A percentile compares a stretch with the other conserved stretches of the same genome.
Conservation (phyloP, 805 yeast genomes). For the Allodekkera sacchari region DNA sequence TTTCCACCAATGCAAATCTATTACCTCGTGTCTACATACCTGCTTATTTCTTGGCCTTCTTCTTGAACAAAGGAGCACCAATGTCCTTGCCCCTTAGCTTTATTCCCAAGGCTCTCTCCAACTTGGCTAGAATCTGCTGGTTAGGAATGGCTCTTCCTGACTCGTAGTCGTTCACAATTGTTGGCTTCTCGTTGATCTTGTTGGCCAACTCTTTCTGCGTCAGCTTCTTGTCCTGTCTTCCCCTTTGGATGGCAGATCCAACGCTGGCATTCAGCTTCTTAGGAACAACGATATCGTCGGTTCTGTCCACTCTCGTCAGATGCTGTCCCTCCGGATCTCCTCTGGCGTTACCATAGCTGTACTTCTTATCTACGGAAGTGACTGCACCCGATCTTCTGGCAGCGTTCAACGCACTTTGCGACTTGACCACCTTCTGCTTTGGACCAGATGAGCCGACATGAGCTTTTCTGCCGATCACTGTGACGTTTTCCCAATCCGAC, state of each 20-base stretch:
- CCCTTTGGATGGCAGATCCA: slow-evolving; percentile 80
- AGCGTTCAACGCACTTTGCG: slow-evolving; percentile 73
- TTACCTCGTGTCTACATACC: too few relatives aligned
- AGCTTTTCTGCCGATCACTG: slow-evolving; percentile 83
- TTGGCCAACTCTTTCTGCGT: slow-evolving; percentile 97
- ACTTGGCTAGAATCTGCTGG: slow-evolving; percentile 86
- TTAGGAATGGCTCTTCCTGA: slow-evolving; percentile 94
- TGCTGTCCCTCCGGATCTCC: slow-evolving; percentile 89
- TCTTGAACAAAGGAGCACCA: slow-evolving; percentile 74
- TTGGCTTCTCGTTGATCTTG: slow-evolving; percentile 91
- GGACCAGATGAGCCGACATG: slow-evolving; percentile 82
- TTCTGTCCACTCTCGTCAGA: slow-evolving; percentile 85
- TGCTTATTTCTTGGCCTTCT: slow-evolving; percentile 29
- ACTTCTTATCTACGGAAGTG: slow-evolving; percentile 89
- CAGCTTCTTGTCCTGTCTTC: slow-evolving; percentile 78
- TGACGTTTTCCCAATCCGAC: slow-evolving; percentile 88
- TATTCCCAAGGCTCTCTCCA: slow-evolving; percentile 90
- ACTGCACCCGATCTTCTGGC: slow-evolving; percentile 92
- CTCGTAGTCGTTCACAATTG: slow-evolving; percentile 91
- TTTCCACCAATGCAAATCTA: too few relatives aligned
- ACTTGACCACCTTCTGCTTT: slow-evolving; percentile 72
- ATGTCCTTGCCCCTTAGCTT: slow-evolving; percentile 94
- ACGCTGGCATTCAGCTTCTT: slow-evolving; percentile 78
- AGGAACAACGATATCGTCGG: slow-evolving; percentile 88
- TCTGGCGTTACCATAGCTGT: slow-evolving; percentile 54